Evolutionary conservation across 2,329 filamentous ascomycete genomes (phyloP), one percentile per base, ranked within the genome.

Genomic region (Paecilomyces variotii): DNA sequence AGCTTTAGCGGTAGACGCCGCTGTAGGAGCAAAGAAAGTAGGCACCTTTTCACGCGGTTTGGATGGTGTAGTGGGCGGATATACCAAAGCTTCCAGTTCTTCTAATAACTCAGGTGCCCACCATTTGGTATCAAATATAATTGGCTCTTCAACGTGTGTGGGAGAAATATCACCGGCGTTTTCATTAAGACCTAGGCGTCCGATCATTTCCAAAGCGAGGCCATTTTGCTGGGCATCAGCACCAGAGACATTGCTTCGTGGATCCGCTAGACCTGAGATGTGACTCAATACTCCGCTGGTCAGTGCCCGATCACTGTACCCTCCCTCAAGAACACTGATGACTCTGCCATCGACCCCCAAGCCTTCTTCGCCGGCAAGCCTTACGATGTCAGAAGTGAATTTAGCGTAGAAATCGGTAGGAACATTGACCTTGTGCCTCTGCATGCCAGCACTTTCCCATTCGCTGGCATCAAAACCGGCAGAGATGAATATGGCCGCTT

Each of bases 401-500:
- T 89, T 86, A 54, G 94, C 94, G 70, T 97, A 99, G 71, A 99
- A 99, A 56, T 93, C 90, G 0, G 93, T 99, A 0, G 94, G 93
- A 1, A 99, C 94, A 68, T 96, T 96, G 67, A 96, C 92, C 59
- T 89, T 88, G 74, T 99, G 94, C 53, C 94, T 84, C 74, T 99
- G 94, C 94, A 99, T 99, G 2, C 90, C 91, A 3, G 84, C 80
- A 19, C 89, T 87, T 72, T 99, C 94, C 86, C 90, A 95, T 71
- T 99, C 91, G 69, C 92, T 97, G 2, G 94, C 94, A 75, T 99
- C 94, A 64, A 99, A 99, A 0, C 94, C 95, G 1, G 94, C 92
- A 53, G 93, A 97, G 55, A 99, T 78, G 76, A 99, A 99, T 53
- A 99, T 91, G 34, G 90, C 93, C 1, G 89, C 90, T 67, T 88